These are phyloP conservation scores for Coemansia sp. DNA, from an alignment of 192 early-diverging fungal species.

Conservation along the genomic window DNA sequence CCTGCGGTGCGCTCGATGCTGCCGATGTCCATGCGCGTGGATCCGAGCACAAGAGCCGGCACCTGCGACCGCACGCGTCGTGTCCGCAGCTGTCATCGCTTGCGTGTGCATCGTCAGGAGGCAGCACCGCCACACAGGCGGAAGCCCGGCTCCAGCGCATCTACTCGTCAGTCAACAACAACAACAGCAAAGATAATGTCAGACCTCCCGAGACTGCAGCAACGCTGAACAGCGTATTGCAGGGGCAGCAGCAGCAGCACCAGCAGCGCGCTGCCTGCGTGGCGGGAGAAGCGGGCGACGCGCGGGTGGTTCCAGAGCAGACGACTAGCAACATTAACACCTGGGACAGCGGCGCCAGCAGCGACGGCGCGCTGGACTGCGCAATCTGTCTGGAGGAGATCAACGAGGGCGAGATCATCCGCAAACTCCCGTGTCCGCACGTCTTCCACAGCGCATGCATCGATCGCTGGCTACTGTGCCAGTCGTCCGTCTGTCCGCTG, in stretches of 20 bases:
- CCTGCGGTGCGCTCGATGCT: background rate
- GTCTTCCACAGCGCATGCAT: conserved; percentile 51
- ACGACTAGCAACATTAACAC: background rate
- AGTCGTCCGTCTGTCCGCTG: conserved; percentile 52
- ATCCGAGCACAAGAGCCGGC: background rate
- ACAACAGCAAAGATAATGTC: background rate
- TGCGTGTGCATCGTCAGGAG: background rate
- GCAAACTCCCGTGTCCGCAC: conserved; percentile 49
- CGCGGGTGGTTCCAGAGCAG: background rate
- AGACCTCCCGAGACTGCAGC: too few relatives aligned
- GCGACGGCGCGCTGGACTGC: conserved; percentile 24
- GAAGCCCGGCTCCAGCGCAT: background rate
- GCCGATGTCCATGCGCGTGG: too few relatives aligned
- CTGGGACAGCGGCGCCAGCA: conserved; percentile 2
- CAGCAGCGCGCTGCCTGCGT: background rate
- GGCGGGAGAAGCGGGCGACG: background rate
- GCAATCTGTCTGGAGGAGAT: conserved; percentile 53
- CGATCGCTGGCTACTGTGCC: conserved; percentile 53
- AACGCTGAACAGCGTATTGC: too few relatives aligned
- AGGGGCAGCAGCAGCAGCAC: background rate
- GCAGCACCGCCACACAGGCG: background rate
- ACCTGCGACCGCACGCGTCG: background rate
- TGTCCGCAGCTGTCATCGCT: conserved; percentile 14
- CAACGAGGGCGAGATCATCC: conserved; percentile 31
- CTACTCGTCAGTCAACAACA: conserved; percentile 14